phyloP scores from a whole-genome alignment of 2,329 filamentous ascomycete genomes.

The Colletotrichum sp. region DNA sequence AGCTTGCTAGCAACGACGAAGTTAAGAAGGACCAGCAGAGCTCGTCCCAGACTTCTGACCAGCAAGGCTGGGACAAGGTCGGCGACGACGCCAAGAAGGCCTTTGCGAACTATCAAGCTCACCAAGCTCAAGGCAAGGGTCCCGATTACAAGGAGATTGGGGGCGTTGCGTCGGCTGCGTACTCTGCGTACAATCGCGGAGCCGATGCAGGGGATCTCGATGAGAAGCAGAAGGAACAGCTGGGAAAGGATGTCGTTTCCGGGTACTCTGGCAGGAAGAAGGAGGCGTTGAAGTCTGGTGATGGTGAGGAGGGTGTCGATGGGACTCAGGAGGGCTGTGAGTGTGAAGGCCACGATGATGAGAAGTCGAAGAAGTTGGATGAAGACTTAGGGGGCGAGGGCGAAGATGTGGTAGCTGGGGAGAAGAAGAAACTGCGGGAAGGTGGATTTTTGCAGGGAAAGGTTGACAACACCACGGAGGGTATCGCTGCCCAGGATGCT shows the following conservation, averaged over 20 bases:
- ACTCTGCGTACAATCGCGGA: conserved; percentile 28
- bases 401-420: neutral
- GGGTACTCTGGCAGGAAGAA: neutral
- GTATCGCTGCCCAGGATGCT: neutral
- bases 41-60: neutral
- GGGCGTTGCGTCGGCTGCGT: conserved; percentile 27
- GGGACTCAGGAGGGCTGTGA: neutral
- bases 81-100: conserved; percentile 18
- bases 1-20: conserved; percentile 23
- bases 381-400: neutral
- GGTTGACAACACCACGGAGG: neutral
- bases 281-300: neutral
- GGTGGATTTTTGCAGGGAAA: neutral
- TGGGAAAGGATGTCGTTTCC: conserved; percentile 7
- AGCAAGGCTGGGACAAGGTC: conserved; percentile 11
- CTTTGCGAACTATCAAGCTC: conserved; percentile 10
- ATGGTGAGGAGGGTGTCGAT: neutral
- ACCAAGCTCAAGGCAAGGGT: conserved; percentile 14
- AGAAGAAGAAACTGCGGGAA: neutral
- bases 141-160: conserved; percentile 21
- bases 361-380: neutral
- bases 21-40: neutral
- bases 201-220: conserved; percentile 19
- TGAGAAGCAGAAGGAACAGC: neutral
- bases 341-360: neutral